phyloP scores from a whole-genome alignment of 1,139 yeast genomes.

The Debaryomycetaceae sp. region DNA sequence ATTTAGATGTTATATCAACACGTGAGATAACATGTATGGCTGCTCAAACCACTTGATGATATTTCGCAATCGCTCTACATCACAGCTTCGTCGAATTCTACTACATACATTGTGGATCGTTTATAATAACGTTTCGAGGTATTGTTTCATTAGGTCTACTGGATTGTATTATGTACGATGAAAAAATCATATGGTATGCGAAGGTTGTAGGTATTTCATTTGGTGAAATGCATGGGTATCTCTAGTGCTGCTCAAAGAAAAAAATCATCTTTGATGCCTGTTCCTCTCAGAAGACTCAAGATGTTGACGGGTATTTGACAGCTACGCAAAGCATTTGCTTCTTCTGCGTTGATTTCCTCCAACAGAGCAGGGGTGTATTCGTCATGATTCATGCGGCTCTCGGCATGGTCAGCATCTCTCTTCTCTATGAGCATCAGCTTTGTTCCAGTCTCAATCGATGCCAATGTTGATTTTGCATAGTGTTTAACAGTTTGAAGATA shows the following conservation, averaged over 20 bases:
- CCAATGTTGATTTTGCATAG: slow-evolving; percentile 2
- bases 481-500: slow-evolving; percentile 12
- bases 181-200: not conserved
- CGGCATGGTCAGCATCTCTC: not conserved
- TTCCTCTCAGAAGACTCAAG: slow-evolving; percentile 10
- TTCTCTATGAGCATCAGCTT: slow-evolving; percentile 2
- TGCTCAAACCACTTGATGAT: not conserved
- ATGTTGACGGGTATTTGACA: slow-evolving; percentile 23
- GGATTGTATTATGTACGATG: too few relatives aligned
- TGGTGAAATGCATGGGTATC: not conserved
- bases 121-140: too few relatives aligned
- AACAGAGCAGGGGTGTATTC: not conserved
- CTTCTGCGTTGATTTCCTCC: slow-evolving; percentile 7
- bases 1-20: not conserved
- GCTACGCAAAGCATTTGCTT: slow-evolving; percentile 11
- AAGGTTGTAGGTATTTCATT: not conserved
- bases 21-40: not conserved
- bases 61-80: not conserved
- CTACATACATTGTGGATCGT: too few relatives aligned
- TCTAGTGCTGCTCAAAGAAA: not conserved
- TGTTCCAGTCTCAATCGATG: slow-evolving; percentile 3
- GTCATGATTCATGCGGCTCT: not conserved
- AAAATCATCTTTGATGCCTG: slow-evolving; percentile 10
- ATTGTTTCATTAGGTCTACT: too few relatives aligned
- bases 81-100: too few relatives aligned